phyloP scores from a whole-genome alignment of 2,329 filamentous ascomycete species.

The Phaeophleospora eucalypticola region DNA sequence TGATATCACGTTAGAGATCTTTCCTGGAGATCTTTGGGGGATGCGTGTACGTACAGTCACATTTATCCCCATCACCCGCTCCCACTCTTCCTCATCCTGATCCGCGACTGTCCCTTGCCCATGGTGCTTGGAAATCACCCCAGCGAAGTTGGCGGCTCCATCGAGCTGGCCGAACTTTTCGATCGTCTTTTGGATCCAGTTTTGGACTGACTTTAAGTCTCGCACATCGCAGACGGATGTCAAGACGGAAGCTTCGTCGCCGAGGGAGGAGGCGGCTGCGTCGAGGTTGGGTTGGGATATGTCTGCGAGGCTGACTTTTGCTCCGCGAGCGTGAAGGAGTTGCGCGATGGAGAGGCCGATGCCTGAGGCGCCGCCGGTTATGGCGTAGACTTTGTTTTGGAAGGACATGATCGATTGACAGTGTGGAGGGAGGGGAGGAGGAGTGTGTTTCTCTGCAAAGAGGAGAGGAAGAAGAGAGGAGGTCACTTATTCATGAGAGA shows the following conservation, averaged over 20 bases:
- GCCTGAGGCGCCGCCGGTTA: constrained; percentile 48
- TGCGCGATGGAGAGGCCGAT: constrained; percentile 49
- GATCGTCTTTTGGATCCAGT: constrained; percentile 31
- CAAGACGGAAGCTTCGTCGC: constrained; percentile 10
- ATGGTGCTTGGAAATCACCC: constrained; percentile 20
- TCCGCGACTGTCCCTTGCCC: constrained; percentile 12
- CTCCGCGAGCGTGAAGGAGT: constrained; percentile 42
- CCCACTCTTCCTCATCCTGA: constrained; percentile 30
- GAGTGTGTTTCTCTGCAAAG: background rate
- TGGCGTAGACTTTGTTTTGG: constrained; percentile 42
- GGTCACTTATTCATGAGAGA: background rate
- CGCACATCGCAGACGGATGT: constrained; percentile 24
- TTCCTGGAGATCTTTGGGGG: no score
- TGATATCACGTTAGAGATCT: no score
- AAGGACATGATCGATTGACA: background rate
- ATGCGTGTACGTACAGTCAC: constrained; percentile 6
- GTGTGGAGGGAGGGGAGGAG: no score
- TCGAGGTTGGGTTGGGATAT: constrained; percentile 37
- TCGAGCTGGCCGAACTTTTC: constrained; percentile 32
- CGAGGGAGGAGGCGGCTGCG: constrained; percentile 19
- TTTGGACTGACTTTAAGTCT: constrained; percentile 21
- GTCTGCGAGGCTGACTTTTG: constrained; percentile 47
- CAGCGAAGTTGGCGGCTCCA: constrained; percentile 41
- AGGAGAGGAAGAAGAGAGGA: background rate
- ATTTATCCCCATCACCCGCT: constrained; percentile 27